phyloP scores from a whole-genome alignment of 2,329 filamentous ascomycete species.

The Trichoderma asperellum region DNA sequence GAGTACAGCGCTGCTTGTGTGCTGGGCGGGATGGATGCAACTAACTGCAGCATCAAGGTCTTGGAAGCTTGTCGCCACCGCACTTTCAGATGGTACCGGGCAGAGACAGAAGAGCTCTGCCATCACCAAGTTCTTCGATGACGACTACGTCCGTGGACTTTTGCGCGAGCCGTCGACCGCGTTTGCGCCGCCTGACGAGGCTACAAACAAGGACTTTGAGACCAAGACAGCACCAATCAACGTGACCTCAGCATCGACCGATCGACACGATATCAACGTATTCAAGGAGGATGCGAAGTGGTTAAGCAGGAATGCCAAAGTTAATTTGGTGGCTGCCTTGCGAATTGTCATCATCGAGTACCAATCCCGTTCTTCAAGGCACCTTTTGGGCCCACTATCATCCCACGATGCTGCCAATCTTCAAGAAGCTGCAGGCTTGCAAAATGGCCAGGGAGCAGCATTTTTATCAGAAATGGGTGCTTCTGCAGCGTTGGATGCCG shows the following conservation, averaged over 20 bases:
- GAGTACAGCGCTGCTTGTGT: slow-evolving; percentile 44
- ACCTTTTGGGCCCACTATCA: slow-evolving; percentile 72
- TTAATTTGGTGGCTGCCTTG: slow-evolving; percentile 82
- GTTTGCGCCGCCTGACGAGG: slow-evolving; percentile 65
- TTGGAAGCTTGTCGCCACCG: slow-evolving; percentile 63
- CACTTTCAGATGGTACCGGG: slow-evolving; percentile 60
- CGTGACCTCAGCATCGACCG: slow-evolving; percentile 68
- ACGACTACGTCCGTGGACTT: slow-evolving; percentile 68
- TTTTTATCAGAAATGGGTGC: slow-evolving; percentile 59
- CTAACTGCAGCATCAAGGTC: slow-evolving; percentile 50
- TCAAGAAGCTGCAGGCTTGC: slow-evolving; percentile 71
- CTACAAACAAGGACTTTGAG: slow-evolving; percentile 74
- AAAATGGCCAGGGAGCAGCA: slow-evolving; percentile 61
- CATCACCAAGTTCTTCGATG: slow-evolving; percentile 71
- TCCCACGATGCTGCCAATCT: slow-evolving; percentile 78
- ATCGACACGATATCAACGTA: slow-evolving; percentile 72
- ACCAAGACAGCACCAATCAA: slow-evolving; percentile 87
- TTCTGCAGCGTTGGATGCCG: slow-evolving; percentile 53
- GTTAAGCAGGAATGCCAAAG: slow-evolving; percentile 76
- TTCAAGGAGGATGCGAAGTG: slow-evolving; percentile 86
- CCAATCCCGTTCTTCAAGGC: slow-evolving; percentile 75
- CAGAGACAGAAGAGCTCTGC: slow-evolving; percentile 56
- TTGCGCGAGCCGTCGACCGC: slow-evolving; percentile 70
- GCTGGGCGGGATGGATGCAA: slow-evolving; percentile 29
- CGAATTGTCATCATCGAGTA: slow-evolving; percentile 81